A percentile compares a stretch with the other conserved stretches of the same genome.
These are phyloP conservation scores for Dysphania ambrosioides DNA, from an alignment of 148 eudicot genomes.

Conservation along the genomic window DNA sequence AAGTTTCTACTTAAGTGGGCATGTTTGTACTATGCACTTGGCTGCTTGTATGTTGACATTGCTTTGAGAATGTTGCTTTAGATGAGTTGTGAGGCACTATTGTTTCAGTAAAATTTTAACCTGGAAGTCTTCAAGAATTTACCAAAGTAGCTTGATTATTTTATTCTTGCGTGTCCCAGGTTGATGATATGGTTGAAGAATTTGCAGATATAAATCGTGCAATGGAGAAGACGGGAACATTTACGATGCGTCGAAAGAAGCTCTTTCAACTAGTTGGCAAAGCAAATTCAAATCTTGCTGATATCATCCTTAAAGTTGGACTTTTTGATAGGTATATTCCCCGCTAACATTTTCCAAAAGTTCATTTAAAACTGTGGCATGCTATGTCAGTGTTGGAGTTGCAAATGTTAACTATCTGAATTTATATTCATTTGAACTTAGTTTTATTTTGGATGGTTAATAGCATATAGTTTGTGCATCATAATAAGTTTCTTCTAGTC, in stretches of 20 bases:
- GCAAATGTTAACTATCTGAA: not conserved
- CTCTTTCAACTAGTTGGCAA: conserved; percentile 92
- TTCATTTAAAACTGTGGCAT: too few species aligned
- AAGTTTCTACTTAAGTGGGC: too few species aligned
- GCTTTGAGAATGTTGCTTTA: not conserved
- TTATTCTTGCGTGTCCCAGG: conserved; percentile 39
- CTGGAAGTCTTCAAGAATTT: not conserved
- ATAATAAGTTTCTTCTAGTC: not conserved
- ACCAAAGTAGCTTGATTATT: not conserved
- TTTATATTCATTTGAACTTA: not conserved
- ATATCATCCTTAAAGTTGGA: conserved; percentile 90
- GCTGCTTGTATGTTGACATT: not conserved
- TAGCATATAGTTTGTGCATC: not conserved
- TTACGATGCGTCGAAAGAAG: conserved; percentile 82
- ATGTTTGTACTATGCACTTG: not conserved
- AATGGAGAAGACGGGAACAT: conserved; percentile 91
- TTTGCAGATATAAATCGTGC: conserved; percentile 83
- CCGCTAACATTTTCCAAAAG: too few species aligned
- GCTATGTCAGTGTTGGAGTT: not conserved
- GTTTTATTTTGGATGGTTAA: not conserved
- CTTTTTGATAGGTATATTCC: conserved; percentile 78
- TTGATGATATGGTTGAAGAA: conserved; percentile 88
- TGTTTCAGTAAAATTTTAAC: not conserved
- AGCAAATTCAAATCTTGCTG: conserved; percentile 95
- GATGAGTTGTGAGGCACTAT: not conserved